phyloP scores from a whole-genome alignment of 768 basidiomycete species.

The Tephrocybe sp. region DNA sequence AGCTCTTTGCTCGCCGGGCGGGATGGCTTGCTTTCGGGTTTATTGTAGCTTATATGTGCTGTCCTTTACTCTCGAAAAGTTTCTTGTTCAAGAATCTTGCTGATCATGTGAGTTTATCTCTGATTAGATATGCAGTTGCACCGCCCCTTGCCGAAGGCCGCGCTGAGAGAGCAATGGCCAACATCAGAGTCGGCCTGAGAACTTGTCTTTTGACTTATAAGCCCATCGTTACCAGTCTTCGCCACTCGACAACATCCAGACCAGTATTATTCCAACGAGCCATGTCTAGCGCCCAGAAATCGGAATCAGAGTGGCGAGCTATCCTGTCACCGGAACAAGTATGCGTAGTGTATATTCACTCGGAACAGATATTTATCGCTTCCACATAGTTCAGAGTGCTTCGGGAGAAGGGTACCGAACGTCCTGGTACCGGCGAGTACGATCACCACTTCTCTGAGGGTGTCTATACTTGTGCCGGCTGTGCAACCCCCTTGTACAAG shows the following conservation, averaged over 20 bases:
- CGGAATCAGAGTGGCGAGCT: conserved; percentile 83
- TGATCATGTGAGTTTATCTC: conserved; percentile 1
- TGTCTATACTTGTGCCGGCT: conserved; percentile 76
- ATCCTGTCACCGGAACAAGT: conserved; percentile 82
- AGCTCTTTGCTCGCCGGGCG: background rate
- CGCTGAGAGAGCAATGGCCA: conserved; percentile 9
- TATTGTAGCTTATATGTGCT: background rate
- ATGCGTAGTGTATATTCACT: conserved; percentile 17
- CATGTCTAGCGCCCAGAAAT: conserved; percentile 45
- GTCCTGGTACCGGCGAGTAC: conserved; percentile 74
- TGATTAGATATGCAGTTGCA: background rate
- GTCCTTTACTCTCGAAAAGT: background rate
- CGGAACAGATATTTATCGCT: background rate
- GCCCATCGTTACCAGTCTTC: background rate
- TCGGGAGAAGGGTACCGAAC: conserved; percentile 85
- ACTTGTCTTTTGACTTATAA: conserved; percentile 6
- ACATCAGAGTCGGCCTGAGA: conserved; percentile 11
- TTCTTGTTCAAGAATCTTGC: background rate
- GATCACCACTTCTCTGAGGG: conserved; percentile 66
- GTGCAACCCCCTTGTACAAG: conserved; percentile 82
- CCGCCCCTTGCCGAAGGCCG: background rate
- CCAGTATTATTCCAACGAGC: conserved; percentile 12
- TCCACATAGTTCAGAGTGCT: conserved; percentile 72
- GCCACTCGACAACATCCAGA: background rate
- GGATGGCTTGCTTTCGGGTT: background rate